Evolutionary conservation across 2,329 filamentous ascomycete species (phyloP), one percentile per base, ranked within the genome.

Genomic region (Pseudogymnoascus pannorum): DNA sequence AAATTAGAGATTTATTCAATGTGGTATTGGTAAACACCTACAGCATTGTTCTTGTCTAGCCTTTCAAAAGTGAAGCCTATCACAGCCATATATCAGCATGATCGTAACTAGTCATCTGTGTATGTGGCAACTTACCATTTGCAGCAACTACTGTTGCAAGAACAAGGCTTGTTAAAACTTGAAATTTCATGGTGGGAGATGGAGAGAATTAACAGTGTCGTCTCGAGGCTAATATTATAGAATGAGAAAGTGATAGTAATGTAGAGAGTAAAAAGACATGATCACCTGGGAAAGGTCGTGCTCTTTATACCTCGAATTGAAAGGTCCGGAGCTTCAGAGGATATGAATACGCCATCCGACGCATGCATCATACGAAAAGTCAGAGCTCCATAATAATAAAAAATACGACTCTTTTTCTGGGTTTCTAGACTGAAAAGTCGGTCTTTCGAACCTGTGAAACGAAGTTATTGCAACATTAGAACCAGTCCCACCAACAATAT

Each of bases 21-120:
- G 2, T 20, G 31, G 16, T 22, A 54, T 12, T 24, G n/a, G 31
- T 11, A 14, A 12, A 18, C 40, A 24, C 66, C 61, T 63, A 71
- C 69, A 8, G 72, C 68, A 57, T 73, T 66, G 63, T 72, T 68
- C 63, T 71, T 75, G 62, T 75, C 65, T 12, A 75, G 68, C 29
- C 73, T 70, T 65, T 75, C 73, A 59, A 72, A 74, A 7, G 67
- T 72, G 66, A 61, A 61, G 5, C 36, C 60, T 26, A 2, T 2
- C 36, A 59, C 9, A 26, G 2, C 8, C 18, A 51, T n/a, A 51
- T 51, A 51, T 51, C 8, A 51, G 44, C 44, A n/a, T 31, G 8
- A 5, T 18, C 3, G 59, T 36, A 16, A 6, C 9, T 1, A 24
- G 5, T 35, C 6, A 5, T 31, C 20, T n/a, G 26, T 11, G 11